Conservation (phyloP, 2,329 filamentous ascomycete species). For the Teratosphaeria destructans region DNA sequence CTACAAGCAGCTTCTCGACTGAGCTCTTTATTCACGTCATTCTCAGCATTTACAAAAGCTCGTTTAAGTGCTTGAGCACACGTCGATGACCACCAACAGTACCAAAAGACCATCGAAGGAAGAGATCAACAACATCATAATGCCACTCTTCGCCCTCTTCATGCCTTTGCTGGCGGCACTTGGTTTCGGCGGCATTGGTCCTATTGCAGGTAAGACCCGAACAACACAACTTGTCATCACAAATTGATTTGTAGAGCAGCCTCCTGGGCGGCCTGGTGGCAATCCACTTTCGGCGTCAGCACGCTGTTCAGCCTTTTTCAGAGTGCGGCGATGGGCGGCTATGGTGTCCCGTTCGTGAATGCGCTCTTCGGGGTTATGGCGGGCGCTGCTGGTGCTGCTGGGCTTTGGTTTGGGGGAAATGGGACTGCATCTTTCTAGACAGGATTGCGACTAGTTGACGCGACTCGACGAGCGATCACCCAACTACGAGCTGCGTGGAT, state of each 20-base stretch:
- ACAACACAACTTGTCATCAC: not conserved
- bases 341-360: not conserved
- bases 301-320: not conserved
- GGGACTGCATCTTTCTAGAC: not conserved
- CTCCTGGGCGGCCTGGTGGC: not conserved
- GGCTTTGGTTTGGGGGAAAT: not conserved
- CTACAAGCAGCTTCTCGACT: not conserved
- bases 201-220: not conserved
- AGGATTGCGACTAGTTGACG: not conserved
- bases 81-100: not conserved
- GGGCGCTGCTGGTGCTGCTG: not conserved
- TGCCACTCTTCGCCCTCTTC: not conserved
- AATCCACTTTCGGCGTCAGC: not conserved
- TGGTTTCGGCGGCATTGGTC: not conserved
- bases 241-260: not conserved
- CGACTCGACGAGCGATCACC: not conserved
- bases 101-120: not conserved
- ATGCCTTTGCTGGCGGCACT: not conserved
- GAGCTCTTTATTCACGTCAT: not conserved
- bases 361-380: not conserved
- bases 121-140: not conserved
- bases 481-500: not conserved
- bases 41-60: not conserved
- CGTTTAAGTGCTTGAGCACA: not conserved
- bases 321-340: not conserved